These are phyloP conservation scores for Trichomonas vaginalis DNA, from an alignment of 208 protist species.

Conservation along the genomic window DNA sequence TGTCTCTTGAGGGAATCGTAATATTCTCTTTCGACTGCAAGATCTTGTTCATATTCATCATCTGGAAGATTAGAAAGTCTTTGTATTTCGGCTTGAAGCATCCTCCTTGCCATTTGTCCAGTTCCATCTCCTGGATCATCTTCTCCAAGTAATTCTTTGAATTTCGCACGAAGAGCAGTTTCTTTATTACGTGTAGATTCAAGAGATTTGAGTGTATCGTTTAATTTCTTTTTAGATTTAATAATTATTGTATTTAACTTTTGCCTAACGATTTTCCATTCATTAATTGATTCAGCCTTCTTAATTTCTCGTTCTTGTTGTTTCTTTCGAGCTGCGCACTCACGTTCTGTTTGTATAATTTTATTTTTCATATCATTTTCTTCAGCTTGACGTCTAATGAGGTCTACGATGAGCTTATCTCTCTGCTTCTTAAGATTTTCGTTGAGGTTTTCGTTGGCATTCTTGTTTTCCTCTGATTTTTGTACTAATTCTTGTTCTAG, in stretches of 20 bases:
- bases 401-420: not conserved
- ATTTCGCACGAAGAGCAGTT: not conserved
- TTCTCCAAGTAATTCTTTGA: not conserved
- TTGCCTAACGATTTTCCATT: not conserved
- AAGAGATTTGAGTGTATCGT: too few relatives aligned
- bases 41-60: not conserved
- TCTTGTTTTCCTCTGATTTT: not conserved
- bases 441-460: not conserved
- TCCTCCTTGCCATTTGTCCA: not conserved
- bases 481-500: not conserved
- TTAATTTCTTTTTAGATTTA: not conserved
- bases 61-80: not conserved
- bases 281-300: not conserved
- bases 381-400: not conserved
- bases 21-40: not conserved
- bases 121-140: constrained; percentile 14
- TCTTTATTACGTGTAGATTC: not conserved
- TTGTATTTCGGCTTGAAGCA: not conserved
- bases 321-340: not conserved
- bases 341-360: not conserved
- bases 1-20: not conserved
- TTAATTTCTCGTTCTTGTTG: not conserved
- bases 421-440: not conserved
- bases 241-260: not conserved
- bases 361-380: not conserved